Conservation (phyloP, 2,329 filamentous ascomycete genomes). For the Colletotrichum eremochloae region DNA sequence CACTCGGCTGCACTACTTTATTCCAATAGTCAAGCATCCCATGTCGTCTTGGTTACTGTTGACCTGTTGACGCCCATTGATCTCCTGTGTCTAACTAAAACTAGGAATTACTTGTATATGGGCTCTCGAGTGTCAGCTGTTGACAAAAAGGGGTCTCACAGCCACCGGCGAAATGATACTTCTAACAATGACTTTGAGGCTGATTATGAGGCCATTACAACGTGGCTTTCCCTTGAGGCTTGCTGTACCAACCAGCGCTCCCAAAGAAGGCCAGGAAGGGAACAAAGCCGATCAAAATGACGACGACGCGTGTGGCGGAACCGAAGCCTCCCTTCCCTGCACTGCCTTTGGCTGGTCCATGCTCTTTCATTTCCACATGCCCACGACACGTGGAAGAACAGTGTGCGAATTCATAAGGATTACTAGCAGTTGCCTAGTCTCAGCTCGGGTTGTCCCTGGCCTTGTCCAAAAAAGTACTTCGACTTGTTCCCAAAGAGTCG, state of each 20-base stretch:
- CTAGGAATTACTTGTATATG: not conserved
- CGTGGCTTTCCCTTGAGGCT: slow-evolving; percentile 28
- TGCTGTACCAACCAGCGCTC: slow-evolving; percentile 17
- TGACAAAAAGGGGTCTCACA: slow-evolving; percentile 31
- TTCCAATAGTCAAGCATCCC: slow-evolving; percentile 18
- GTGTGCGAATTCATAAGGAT: slow-evolving; percentile 40
- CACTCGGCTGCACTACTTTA: not conserved
- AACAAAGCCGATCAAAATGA: slow-evolving; percentile 14
- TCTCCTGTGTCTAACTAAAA: slow-evolving; percentile 13
- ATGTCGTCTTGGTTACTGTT: not conserved
- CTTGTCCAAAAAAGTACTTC: slow-evolving; percentile 33
- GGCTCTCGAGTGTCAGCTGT: not conserved
- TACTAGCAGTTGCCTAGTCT: slow-evolving; percentile 30
- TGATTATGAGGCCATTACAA: slow-evolving; percentile 20
- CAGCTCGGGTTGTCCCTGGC: slow-evolving; percentile 37
- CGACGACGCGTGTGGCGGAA: slow-evolving; percentile 22
- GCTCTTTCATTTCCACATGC: slow-evolving; percentile 41
- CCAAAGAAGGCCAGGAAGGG: slow-evolving; percentile 3
- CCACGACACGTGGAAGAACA: slow-evolving; percentile 37
- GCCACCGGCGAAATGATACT: slow-evolving; percentile 17
- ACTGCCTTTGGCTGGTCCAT: slow-evolving; percentile 35
- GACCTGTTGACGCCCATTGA: slow-evolving; percentile 18
- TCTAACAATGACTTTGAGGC: slow-evolving; percentile 20
- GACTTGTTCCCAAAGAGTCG: slow-evolving; percentile 17
- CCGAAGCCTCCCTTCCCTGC: slow-evolving; percentile 17